Conservation (phyloP, 225 moss, liverwort and hornwort species). For the Bryoerythrophyllum caledonicum region DNA sequence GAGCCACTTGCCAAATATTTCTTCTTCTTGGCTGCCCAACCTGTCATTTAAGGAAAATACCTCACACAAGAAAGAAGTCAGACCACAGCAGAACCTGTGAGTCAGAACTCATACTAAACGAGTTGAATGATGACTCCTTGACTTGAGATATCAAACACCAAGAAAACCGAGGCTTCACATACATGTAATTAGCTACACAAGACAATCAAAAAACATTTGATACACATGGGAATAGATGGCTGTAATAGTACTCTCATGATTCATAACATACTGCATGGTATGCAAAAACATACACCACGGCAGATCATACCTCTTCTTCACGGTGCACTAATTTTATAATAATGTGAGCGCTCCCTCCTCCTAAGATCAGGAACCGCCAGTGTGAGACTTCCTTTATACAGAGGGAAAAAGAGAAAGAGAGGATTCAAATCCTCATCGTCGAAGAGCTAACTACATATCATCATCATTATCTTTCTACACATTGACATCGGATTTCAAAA, state of each 20-base stretch:
- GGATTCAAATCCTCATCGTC: constrained; percentile 14
- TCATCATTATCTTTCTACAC: constrained; percentile 11
- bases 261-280: constrained; percentile 13
- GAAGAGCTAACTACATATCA: too few species aligned
- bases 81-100: not conserved
- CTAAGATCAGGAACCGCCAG: not conserved
- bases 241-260: too few species aligned
- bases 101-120: not conserved
- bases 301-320: constrained; percentile 5
- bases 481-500: constrained; percentile 30
- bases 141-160: too few species aligned
- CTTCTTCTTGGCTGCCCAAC: not conserved
- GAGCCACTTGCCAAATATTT: too few species aligned
- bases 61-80: constrained; percentile 1
- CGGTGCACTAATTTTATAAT: constrained; percentile 10
- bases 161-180: not conserved
- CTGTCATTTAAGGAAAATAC: not conserved
- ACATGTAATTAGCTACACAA: not conserved
- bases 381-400: constrained; percentile 7
- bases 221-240: too few species aligned
- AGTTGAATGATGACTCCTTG: not conserved
- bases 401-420: not conserved
- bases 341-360: not conserved
- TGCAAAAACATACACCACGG: constrained; percentile 21
- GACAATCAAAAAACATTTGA: not conserved